Base-by-base conservation (phyloP, 2,329 filamentous ascomycete genomes). In the Sclerotinia subarctica region DNA sequence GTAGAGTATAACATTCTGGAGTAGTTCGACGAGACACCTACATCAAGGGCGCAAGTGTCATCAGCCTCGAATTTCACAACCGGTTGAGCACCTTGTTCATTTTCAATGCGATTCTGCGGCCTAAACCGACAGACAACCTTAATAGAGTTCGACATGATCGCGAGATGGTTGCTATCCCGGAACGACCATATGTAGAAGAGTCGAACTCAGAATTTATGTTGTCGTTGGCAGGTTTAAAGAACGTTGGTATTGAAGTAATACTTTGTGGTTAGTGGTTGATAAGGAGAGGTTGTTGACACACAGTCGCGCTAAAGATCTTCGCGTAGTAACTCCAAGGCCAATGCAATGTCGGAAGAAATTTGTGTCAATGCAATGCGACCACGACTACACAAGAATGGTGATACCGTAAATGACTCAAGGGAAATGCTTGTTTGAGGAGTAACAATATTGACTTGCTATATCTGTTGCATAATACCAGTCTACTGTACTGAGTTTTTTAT, bases 41-140 rank as follows among this genome's bases (percentile, higher is more conserved):
- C 93, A 76, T 91, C 90, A 79, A 98, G 83, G 68, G 82, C 85
- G 82, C 94, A 97, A 78, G 94, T 96, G 78, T 98, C 94, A 68
- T 94, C 90, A 74, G 90, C 89, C 78, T 92, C 88, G 80, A 99
- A 98, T 62, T 85, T 83, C 72, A 99, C 95, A 74, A 99, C 94
- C 71, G 94, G 91, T 81, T 95, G 90, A 80, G 94, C 94, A 79
- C 93, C 93, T 77, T 90, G 94, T 70, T 90, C 89, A 78, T 96
- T 85, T 84, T 99, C 95, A 80, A 95, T 82, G 82, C 92, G 93
- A 85, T 99, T 99, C 82, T 97, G 94, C 76, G 95, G 95, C 78
- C 95, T 89, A 82, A 99, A 99, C 77, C 95, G 92, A 84, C 94
- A 94, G 80, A 99, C 94, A 79, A 99, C 95, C 92, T 86, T 90